Conservation (phyloP, 805 yeast species). For the Saccharomycopsis fodiens region DNA sequence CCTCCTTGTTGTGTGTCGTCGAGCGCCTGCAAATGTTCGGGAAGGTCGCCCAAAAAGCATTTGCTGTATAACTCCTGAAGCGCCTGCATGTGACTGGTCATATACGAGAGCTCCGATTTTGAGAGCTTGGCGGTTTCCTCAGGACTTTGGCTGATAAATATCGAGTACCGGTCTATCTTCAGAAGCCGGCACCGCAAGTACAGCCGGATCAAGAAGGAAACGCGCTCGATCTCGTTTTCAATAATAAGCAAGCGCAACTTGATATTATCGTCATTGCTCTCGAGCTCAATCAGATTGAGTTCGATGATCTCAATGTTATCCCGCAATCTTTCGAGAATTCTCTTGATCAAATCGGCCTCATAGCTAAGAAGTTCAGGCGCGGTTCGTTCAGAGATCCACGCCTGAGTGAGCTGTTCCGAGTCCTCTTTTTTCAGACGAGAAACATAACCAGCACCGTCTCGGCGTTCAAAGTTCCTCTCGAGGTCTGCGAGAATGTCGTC, state of each 20-base stretch:
- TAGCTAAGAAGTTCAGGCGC: conserved; percentile 83
- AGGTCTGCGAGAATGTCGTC: conserved; percentile 67
- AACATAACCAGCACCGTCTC: conserved; percentile 21
- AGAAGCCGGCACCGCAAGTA: conserved; percentile 70
- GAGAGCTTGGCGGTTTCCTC: conserved; percentile 40
- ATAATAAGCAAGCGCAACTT: conserved; percentile 76
- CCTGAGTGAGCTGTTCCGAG: conserved; percentile 39
- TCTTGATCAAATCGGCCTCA: conserved; percentile 49
- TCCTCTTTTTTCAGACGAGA: conserved; percentile 29
- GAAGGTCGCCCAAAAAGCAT: conserved; percentile 60
- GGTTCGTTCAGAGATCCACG: conserved; percentile 81
- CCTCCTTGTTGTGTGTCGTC: conserved; percentile 67
- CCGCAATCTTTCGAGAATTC: conserved; percentile 52
- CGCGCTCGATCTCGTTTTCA: conserved; percentile 86
- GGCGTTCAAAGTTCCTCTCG: conserved; percentile 36
- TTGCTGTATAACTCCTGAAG: conserved; percentile 57
- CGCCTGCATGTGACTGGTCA: conserved; percentile 60
- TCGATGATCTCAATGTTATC: conserved; percentile 71
- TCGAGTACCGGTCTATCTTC: conserved; percentile 65
- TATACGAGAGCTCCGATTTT: conserved; percentile 53
- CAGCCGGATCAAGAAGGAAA: conserved; percentile 72
- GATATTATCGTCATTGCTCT: conserved; percentile 54
- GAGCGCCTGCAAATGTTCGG: conserved; percentile 58
- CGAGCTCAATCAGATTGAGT: conserved; percentile 68
- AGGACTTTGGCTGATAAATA: conserved; percentile 37